These are phyloP conservation scores for Psophocarpus tetragonolobus DNA, from an alignment of 306 rosid genomes.

Conservation along the genomic window DNA sequence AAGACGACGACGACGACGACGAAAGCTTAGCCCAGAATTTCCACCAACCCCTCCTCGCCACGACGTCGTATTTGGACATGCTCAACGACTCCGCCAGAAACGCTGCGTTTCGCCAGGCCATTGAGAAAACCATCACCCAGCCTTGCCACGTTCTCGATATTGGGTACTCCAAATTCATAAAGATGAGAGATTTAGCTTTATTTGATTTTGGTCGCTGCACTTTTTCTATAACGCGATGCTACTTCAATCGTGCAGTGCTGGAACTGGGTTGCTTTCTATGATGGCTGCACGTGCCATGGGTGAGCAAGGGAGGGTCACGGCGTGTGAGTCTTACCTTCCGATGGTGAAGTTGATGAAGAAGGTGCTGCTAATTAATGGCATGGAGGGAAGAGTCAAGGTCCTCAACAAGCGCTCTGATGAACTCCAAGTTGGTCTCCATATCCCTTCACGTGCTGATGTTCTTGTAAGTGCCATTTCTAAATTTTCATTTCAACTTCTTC, in stretches of 20 bases:
- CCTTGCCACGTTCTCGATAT: slow-evolving; percentile 87
- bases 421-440: slow-evolving; percentile 63
- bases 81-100: slow-evolving; percentile 80
- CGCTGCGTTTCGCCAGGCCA: slow-evolving; percentile 74
- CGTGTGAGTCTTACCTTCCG: slow-evolving; percentile 97
- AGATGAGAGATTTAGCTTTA: background rate
- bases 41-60: slow-evolving; percentile 60
- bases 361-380: slow-evolving; percentile 63
- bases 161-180: slow-evolving; percentile 52
- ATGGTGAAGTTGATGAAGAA: slow-evolving; percentile 92
- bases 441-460: slow-evolving; percentile 69
- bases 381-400: slow-evolving; percentile 62
- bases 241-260: slow-evolving; percentile 59
- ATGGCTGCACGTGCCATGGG: slow-evolving; percentile 93
- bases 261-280: slow-evolving; percentile 94
- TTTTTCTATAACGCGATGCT: background rate
- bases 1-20: slow-evolving; percentile 56
- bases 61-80: slow-evolving; percentile 92
- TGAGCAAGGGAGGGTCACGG: slow-evolving; percentile 60
- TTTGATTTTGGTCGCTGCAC: background rate
- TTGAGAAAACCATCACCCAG: slow-evolving; percentile 61
- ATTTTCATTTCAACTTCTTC: background rate
- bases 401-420: slow-evolving; percentile 92
- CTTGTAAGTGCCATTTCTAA: slow-evolving; percentile 55
- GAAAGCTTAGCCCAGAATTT: slow-evolving; percentile 22